Evolutionary conservation across 108 stramenopile genomes (phyloP), one percentile per base, ranked within the genome.

Genomic region (Thalassiosira profunda): DNA sequence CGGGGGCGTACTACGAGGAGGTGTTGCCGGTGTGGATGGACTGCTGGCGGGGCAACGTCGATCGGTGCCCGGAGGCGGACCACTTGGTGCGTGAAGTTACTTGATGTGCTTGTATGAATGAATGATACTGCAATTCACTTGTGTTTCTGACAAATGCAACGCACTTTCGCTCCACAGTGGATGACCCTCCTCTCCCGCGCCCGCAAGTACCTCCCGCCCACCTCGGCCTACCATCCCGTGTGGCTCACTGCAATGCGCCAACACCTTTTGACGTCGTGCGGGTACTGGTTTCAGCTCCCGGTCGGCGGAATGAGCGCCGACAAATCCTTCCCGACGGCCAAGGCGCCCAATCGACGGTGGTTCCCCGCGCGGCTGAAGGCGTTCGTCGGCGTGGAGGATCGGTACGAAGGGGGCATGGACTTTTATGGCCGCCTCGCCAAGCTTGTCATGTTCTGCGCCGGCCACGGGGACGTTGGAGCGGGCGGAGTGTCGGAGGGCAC

Each of bases 41-140:
- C n/a, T 51, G 85, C 58, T 92, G 91, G 92, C 80, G 85, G 18
- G n/a, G n/a, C n/a, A 91, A 83, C 28, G 79, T 93, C 28, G 91
- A 93, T 80, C 88, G 89, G 14, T 94, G 92, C 76, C 92, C 91
- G 0, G 95, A 94, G 44, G 88, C 71, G 52, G 95, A 96, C 48
- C 91, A 79, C 72, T 64, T 92, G 35, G n/a, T n/a, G n/a, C n/a
- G n/a, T n/a, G n/a, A n/a, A n/a, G n/a, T n/a, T n/a, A n/a, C n/a
- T n/a, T n/a, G n/a, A n/a, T n/a, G n/a, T n/a, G n/a, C n/a, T n/a
- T n/a, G n/a, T n/a, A n/a, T n/a, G n/a, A n/a, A n/a, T n/a, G n/a
- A n/a, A n/a, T n/a, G n/a, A n/a, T n/a, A n/a, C n/a, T n/a, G n/a
- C n/a, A n/a, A n/a, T n/a, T n/a, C n/a, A n/a, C n/a, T n/a, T n/a